Conservation (phyloP, 2,329 filamentous ascomycete species). For the Cylindrodendrum hubeiense region DNA sequence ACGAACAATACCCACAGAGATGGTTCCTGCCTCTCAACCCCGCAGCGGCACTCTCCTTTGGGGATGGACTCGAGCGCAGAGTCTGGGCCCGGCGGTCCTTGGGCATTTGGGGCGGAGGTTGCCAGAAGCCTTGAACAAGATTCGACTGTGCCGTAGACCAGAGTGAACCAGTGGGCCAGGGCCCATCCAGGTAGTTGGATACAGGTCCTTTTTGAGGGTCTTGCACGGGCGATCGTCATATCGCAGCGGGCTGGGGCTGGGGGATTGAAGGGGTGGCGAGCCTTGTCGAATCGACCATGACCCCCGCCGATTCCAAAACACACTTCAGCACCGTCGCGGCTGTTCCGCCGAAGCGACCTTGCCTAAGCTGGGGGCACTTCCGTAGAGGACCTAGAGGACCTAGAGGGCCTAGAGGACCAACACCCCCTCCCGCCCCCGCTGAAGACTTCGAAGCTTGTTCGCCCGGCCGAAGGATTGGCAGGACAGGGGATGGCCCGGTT, state of each 20-base stretch:
- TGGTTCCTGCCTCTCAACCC: constrained; percentile 14
- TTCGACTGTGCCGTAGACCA: constrained; percentile 3
- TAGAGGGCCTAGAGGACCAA: neutral
- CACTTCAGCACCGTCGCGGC: constrained; percentile 31
- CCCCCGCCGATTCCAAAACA: constrained; percentile 35
- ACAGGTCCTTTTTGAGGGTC: constrained; percentile 34
- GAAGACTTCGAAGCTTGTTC: constrained; percentile 14
- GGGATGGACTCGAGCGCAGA: constrained; percentile 16
- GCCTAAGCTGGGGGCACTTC: constrained; percentile 33
- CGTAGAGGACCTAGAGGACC: constrained; percentile 6
- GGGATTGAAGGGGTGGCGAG: constrained; percentile 14
- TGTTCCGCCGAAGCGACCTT: constrained; percentile 34
- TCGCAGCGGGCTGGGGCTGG: constrained; percentile 30
- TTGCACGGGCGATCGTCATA: constrained; percentile 40
- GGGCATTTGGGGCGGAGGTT: neutral
- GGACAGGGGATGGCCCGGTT: constrained; percentile 16
- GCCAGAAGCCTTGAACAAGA: neutral
- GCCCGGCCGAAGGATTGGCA: constrained; percentile 7
- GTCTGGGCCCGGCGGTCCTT: constrained; percentile 3
- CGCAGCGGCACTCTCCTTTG: constrained; percentile 9
- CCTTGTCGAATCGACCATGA: constrained; percentile 3
- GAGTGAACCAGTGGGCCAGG: constrained; percentile 1
- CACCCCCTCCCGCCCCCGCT: neutral
- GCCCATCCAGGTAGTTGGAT: constrained; percentile 23
- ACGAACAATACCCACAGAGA: constrained; percentile 12